phyloP scores from a whole-genome alignment of 2,329 filamentous ascomycete genomes.

The Proliferodiscus dingleyae region DNA sequence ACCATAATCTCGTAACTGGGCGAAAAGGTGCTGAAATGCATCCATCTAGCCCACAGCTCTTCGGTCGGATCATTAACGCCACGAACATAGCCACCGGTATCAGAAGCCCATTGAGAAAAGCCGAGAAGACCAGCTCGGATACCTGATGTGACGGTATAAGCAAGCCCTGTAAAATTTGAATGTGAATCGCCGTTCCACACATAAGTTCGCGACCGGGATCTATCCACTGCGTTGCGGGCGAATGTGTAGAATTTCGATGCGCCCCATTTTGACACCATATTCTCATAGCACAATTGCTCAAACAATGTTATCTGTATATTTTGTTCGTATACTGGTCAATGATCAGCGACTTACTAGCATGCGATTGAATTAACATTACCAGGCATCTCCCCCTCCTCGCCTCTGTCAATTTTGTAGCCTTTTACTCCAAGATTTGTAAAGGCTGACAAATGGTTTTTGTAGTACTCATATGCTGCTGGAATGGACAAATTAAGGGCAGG shows the following conservation, averaged over 20 bases:
- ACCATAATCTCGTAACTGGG: constrained; percentile 35
- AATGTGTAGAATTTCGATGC: constrained; percentile 32
- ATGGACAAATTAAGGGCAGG: constrained; percentile 35
- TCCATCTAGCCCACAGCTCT: constrained; percentile 35
- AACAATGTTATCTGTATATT: constrained; percentile 34
- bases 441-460: constrained; percentile 27
- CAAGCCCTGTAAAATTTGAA: constrained; percentile 32
- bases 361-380: constrained; percentile 6
- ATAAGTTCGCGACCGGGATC: constrained; percentile 27
- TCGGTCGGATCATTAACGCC: constrained; percentile 24
- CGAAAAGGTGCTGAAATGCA: constrained; percentile 36
- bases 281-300: constrained; percentile 30
- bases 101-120: constrained; percentile 33
- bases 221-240: constrained; percentile 32
- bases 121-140: constrained; percentile 32
- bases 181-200: constrained; percentile 35
- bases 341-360: neutral
- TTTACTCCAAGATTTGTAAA: constrained; percentile 33
- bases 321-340: constrained; percentile 25
- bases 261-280: constrained; percentile 32
- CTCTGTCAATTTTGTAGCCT: constrained; percentile 37
- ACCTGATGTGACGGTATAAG: constrained; percentile 30
- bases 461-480: constrained; percentile 33
- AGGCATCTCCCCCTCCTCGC: constrained; percentile 37
- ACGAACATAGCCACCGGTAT: constrained; percentile 33